Percentiles rank a stretch among this genome's conserved stretches.
Evolutionary conservation across 352 stramenopile species (phyloP).

Genomic region (Phytophthora quininea): DNA sequence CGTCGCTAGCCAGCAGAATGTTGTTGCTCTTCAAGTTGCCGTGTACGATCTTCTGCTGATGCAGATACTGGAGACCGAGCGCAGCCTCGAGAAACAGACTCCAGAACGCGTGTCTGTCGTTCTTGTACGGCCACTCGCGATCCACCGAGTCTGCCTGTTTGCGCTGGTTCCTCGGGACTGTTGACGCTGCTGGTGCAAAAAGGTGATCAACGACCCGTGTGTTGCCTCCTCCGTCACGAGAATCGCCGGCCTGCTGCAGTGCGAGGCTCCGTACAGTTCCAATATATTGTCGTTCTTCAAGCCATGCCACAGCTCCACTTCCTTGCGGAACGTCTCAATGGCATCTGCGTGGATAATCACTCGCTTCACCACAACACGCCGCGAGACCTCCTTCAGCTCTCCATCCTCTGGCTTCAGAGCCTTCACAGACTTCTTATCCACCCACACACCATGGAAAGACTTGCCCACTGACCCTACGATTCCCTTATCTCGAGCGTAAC

Average conservation of each 20-base stretch:
- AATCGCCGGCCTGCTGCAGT: slow-evolving; percentile 30
- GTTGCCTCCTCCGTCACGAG: slow-evolving; percentile 30
- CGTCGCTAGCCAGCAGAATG: slow-evolving; percentile 21
- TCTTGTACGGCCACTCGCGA: too few relatives aligned
- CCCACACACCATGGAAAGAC: slow-evolving; percentile 18
- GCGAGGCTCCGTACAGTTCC: slow-evolving; percentile 32
- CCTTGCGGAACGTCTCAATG: slow-evolving; percentile 32
- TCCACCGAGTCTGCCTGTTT: too few relatives aligned
- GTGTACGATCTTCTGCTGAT: slow-evolving; percentile 27
- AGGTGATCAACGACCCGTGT: slow-evolving; percentile 19
- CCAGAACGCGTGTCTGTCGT: slow-evolving; percentile 6
- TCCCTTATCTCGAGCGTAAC: slow-evolving; percentile 12
- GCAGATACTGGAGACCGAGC: slow-evolving; percentile 53
- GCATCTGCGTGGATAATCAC: slow-evolving; percentile 24
- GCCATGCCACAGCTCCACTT: slow-evolving; percentile 34
- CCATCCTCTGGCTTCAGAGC: slow-evolving; percentile 12
- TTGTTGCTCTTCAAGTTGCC: slow-evolving; percentile 29
- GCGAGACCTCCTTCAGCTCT: not conserved
- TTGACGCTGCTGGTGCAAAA: slow-evolving; percentile 7
- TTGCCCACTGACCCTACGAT: slow-evolving; percentile 20
- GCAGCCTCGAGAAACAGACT: slow-evolving; percentile 14
- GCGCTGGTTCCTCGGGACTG: not conserved
- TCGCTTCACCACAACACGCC: slow-evolving; percentile 22
- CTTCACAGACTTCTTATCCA: slow-evolving; percentile 15
- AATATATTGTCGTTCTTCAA: slow-evolving; percentile 34